Evolutionary conservation across 352 stramenopile species (phyloP).

Genomic region (Phytophthora sansomeana): DNA sequence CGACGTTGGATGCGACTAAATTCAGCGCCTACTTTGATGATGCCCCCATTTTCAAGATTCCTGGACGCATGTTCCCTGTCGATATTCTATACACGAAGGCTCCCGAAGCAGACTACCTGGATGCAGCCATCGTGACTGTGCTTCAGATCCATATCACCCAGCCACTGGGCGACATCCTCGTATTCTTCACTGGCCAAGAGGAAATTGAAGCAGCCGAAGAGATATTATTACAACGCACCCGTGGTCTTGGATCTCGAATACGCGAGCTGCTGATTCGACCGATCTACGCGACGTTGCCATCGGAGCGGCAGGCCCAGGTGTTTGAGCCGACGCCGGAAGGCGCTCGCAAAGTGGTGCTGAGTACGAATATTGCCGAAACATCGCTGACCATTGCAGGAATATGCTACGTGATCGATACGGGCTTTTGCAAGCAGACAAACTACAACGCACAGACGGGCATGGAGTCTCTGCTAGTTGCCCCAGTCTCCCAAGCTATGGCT

Average conservation of each 20-base stretch:
- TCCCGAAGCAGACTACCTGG: conserved; percentile 98
- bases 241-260: conserved; percentile 96
- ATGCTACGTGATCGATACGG: conserved; percentile 99
- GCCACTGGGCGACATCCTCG: conserved; percentile 97
- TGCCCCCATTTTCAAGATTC: conserved; percentile 99
- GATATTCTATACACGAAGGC: conserved; percentile 99
- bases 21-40: conserved; percentile 99
- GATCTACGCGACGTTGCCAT: conserved; percentile 99
- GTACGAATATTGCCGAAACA: conserved; percentile 99
- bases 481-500: conserved; percentile 97
- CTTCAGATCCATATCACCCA: conserved; percentile 99
- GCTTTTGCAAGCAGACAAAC: conserved; percentile 99
- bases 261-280: conserved; percentile 98
- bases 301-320: conserved; percentile 98
- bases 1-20: conserved; percentile 98
- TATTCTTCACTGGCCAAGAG: conserved; percentile 99
- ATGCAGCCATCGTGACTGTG: conserved; percentile 97
- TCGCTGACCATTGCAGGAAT: conserved; percentile 99
- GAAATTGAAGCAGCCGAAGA: conserved; percentile 99
- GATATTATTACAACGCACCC: conserved; percentile 94
- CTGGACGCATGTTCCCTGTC: conserved; percentile 95
- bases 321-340: conserved; percentile 97
- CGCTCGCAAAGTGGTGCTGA: conserved; percentile 98
- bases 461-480: conserved; percentile 98
- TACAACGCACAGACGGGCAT: conserved; percentile 99